These are phyloP conservation scores for Zygosaccharomyces pseudorouxii DNA, from an alignment of 805 yeast species.

Conservation along the genomic window DNA sequence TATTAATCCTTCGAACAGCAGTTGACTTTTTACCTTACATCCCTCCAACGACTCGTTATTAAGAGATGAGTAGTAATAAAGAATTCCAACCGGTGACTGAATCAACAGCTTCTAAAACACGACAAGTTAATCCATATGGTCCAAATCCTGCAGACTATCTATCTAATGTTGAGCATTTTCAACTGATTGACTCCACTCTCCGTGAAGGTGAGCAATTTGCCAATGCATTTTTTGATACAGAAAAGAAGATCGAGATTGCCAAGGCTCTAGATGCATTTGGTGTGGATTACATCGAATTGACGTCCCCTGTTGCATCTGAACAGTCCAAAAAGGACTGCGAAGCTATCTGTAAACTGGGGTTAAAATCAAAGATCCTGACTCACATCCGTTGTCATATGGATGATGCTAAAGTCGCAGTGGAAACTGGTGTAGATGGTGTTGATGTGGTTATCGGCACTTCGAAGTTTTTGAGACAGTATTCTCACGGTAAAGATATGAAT, in stretches of 20 bases:
- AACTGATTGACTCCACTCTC: constrained; percentile 89
- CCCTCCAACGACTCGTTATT: background rate
- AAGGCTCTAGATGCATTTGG: constrained; percentile 96
- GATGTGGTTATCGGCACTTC: constrained; percentile 98
- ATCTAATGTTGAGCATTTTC: constrained; percentile 83
- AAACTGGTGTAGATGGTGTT: constrained; percentile 98
- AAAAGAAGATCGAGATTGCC: constrained; percentile 94
- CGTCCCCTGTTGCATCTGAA: constrained; percentile 97
- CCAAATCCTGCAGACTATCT: constrained; percentile 91
- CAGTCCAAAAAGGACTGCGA: constrained; percentile 92
- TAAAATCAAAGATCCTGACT: constrained; percentile 91
- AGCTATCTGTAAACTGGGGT: constrained; percentile 95
- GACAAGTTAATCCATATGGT: constrained; percentile 74
- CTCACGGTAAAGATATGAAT: constrained; percentile 98
- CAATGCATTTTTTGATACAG: constrained; percentile 91
- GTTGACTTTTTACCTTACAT: no score
- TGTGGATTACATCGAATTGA: constrained; percentile 94
- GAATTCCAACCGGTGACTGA: constrained; percentile 46
- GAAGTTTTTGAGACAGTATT: constrained; percentile 86
- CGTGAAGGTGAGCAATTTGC: constrained; percentile 99
- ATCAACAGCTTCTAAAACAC: constrained; percentile 32
- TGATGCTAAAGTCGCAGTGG: constrained; percentile 95
- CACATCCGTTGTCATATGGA: constrained; percentile 99
- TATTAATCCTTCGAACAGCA: background rate
- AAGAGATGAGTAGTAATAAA: constrained; percentile 12